Percentiles rank a stretch among this genome's conserved stretches.
Evolutionary conservation across 2,329 filamentous ascomycete species (phyloP).

Genomic region (Xylaria sp.): DNA sequence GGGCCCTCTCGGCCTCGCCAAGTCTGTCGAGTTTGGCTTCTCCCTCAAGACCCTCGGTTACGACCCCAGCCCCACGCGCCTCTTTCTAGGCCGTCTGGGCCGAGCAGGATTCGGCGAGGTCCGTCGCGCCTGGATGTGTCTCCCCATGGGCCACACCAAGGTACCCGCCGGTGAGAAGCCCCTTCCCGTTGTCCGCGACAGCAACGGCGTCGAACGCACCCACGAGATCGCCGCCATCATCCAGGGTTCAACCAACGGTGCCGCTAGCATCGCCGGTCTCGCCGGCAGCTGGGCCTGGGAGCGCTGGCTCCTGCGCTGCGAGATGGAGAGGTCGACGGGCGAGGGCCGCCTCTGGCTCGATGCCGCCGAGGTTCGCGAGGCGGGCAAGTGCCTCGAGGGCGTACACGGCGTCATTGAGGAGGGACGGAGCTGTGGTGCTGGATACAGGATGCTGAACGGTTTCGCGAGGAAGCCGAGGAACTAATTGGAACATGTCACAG

Average conservation of each 20-base stretch:
- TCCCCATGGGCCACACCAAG: constrained; percentile 74
- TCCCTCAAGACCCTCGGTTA: constrained; percentile 88
- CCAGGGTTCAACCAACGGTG: constrained; percentile 71
- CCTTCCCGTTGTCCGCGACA: constrained; percentile 41
- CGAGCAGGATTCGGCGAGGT: constrained; percentile 79
- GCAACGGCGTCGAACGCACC: constrained; percentile 48
- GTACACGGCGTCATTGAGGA: constrained; percentile 68
- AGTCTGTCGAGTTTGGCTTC: constrained; percentile 91
- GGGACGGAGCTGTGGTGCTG: constrained; percentile 62
- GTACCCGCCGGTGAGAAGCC: constrained; percentile 46
- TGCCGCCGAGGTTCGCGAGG: constrained; percentile 58
- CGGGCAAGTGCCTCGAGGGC: constrained; percentile 64
- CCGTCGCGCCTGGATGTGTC: constrained; percentile 85
- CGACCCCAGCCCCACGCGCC: constrained; percentile 81
- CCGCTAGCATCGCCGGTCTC: constrained; percentile 78
- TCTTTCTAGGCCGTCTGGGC: constrained; percentile 76
- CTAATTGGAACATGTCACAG: no score
- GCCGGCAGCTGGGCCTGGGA: constrained; percentile 93
- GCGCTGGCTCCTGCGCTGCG: constrained; percentile 89
- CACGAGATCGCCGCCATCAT: constrained; percentile 67
- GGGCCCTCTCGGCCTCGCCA: constrained; percentile 77
- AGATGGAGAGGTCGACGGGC: constrained; percentile 78
- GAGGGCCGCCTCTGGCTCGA: constrained; percentile 64
- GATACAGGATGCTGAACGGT: constrained; percentile 66
- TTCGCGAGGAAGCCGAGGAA: constrained; percentile 65